Conservation (phyloP, 2,329 filamentous ascomycete species). For the Diaporthe longicolla region DNA sequence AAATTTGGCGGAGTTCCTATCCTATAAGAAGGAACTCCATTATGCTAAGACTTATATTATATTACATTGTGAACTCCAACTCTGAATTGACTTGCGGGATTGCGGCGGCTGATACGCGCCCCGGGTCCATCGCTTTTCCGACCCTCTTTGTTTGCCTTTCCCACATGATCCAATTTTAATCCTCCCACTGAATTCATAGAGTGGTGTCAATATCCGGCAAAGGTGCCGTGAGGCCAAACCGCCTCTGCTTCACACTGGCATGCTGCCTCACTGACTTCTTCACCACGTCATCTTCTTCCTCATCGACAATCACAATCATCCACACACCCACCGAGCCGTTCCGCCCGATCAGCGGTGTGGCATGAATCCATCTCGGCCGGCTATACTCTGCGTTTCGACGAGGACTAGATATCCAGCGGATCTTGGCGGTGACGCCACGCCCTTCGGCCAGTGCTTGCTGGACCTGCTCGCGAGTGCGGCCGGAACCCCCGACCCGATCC, state of each 20-base stretch:
- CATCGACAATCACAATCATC: conserved; percentile 83
- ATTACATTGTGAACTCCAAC: not conserved
- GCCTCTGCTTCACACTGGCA: conserved; percentile 3
- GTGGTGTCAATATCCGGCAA: not conserved
- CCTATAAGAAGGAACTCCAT: not conserved
- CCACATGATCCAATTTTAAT: too few relatives aligned
- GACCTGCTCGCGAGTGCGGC: conserved; percentile 62
- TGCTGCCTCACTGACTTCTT: conserved; percentile 1
- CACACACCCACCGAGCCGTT: conserved; percentile 80
- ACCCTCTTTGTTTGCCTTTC: too few relatives aligned
- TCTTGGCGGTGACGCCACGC: conserved; percentile 79
- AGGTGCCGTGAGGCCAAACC: not conserved
- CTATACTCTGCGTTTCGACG: conserved; percentile 62
- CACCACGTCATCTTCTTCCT: conserved; percentile 56
- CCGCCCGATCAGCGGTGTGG: conserved; percentile 78
- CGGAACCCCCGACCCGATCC: conserved; percentile 65
- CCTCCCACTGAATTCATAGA: not conserved
- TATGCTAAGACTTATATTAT: not conserved
- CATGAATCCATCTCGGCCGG: conserved; percentile 81
- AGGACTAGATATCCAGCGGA: conserved; percentile 74
- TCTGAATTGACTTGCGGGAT: not conserved
- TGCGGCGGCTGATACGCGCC: conserved; percentile 2
- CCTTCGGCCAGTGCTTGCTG: conserved; percentile 75
- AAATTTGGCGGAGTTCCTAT: not conserved
- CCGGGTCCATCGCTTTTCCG: too few relatives aligned